Evolutionary conservation across 2,329 filamentous ascomycete genomes (phyloP), one percentile per base, ranked within the genome.

Genomic region (Berkeleyomyces rouxiae): DNA sequence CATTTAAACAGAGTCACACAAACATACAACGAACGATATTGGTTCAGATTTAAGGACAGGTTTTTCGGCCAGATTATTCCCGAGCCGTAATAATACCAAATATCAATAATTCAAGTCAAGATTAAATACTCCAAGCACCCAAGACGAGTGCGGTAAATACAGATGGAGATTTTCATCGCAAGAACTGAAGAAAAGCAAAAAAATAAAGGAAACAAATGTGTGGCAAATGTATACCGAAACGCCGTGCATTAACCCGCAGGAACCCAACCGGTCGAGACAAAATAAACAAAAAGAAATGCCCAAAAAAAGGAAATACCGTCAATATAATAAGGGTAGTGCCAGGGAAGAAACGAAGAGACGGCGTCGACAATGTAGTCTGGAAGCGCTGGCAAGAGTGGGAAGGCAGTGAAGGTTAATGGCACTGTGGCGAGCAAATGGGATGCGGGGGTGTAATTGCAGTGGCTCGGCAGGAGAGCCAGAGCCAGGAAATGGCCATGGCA

Each of bases 211-310:
- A 53, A 40, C 31, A 40, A 60, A 33, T 37, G 33, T 23, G 42
- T 55, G 62, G 49, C 47, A 36, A 40, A 46, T 58, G 49, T 46
- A 61, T 39, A 33, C 42, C 49, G 7, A 43, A 62, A 62, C 60
- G 49, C 60, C 60, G 42, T 23, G 40, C 57, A 57, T 57, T 57
- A 37, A 40, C 31, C 33, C 33, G 36, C 58, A 13, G n/a, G 13
- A 13, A 23, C 10, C 33, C 13, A 37, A 2, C 31, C 31, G 16
- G 31, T 16, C 33, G 36, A 59, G 16, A 44, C 10, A 59, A 59
- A 11, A 44, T n/a, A 23, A 58, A 42, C 7, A 40, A 61, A 16
- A 42, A 37, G 36, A 62, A 37, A 46, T 58, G 47, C 42, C 40
- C 53, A 33, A 58, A 57, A 60, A 60, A 36, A 10, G 23, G 43